Conservation (phyloP, 371 early-diverging fungal genomes). For the Mucor racemosus region DNA sequence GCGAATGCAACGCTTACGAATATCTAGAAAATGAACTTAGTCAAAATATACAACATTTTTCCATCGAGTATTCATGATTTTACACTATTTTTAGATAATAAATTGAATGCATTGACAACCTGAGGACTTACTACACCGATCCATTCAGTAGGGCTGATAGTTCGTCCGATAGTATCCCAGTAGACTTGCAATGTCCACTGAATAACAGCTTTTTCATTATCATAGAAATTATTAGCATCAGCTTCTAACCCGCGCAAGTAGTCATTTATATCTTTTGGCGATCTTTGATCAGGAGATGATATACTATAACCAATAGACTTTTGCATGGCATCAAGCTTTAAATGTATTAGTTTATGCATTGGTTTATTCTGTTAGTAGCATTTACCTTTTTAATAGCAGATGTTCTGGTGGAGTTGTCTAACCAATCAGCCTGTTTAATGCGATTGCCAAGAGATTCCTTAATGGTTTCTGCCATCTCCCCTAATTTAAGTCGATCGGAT, state of each 20-base stretch:
- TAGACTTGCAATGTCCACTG: constrained; percentile 32
- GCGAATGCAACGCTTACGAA: constrained; percentile 67
- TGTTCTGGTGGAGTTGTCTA: constrained; percentile 54
- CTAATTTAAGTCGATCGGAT: constrained; percentile 32
- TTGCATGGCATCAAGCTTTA: constrained; percentile 27
- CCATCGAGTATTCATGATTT: neutral
- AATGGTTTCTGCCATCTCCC: constrained; percentile 41
- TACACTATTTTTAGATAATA: constrained; percentile 32
- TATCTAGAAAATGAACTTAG: constrained; percentile 25
- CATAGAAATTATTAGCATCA: constrained; percentile 46
- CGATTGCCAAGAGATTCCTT: constrained; percentile 47
- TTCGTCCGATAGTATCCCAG: constrained; percentile 43
- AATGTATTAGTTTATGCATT: neutral
- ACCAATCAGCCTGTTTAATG: constrained; percentile 54
- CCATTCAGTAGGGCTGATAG: constrained; percentile 55
- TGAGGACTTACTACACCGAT: constrained; percentile 44
- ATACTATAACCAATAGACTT: constrained; percentile 56
- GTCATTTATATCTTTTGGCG: constrained; percentile 43
- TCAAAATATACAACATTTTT: neutral
- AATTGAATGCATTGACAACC: constrained; percentile 54
- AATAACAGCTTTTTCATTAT: constrained; percentile 42
- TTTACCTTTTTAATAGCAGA: constrained; percentile 58
- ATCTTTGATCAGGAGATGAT: constrained; percentile 50
- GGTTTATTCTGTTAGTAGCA: constrained; percentile 5
- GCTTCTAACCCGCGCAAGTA: constrained; percentile 45